phyloP scores from a whole-genome alignment of 2,329 filamentous ascomycete genomes.

The Dothistroma septosporum region DNA sequence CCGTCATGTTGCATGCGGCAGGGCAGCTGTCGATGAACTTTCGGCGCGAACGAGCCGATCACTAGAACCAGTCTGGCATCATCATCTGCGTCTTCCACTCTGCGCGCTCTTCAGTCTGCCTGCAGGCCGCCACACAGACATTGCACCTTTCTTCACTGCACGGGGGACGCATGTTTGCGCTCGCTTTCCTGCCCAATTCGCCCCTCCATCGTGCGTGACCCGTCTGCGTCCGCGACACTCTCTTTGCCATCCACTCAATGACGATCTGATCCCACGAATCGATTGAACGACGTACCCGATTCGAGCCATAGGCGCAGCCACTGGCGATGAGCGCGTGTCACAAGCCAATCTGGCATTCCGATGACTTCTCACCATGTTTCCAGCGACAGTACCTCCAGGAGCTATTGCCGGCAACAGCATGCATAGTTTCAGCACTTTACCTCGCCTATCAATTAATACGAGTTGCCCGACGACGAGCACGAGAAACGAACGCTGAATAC shows the following conservation, averaged over 20 bases:
- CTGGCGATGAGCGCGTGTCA: conserved; percentile 50
- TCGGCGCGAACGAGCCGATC: not conserved
- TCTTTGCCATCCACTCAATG: conserved; percentile 1
- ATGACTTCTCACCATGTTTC: conserved; percentile 61
- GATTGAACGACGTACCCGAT: conserved; percentile 6
- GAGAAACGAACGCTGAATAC: conserved; percentile 49
- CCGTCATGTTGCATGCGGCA: not conserved
- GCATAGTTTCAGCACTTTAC: conserved; percentile 65
- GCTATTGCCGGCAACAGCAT: conserved; percentile 69
- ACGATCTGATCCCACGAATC: not conserved
- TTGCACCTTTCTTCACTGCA: not conserved
- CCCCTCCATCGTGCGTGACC: not conserved
- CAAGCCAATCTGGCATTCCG: conserved; percentile 55
- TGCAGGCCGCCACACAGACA: not conserved
- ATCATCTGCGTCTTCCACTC: not conserved
- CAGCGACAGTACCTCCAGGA: conserved; percentile 71
- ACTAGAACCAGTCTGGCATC: not conserved
- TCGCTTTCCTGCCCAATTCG: not conserved
- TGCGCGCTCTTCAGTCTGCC: not conserved
- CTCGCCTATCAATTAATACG: conserved; percentile 58
- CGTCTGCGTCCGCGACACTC: not conserved
- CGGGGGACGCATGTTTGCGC: not conserved
- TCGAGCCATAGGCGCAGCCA: not conserved
- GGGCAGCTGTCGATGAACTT: not conserved
- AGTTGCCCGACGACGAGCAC: conserved; percentile 26